Evolutionary conservation across 2,329 filamentous ascomycete species (phyloP).

Genomic region (Cercospora zeae-maydis): DNA sequence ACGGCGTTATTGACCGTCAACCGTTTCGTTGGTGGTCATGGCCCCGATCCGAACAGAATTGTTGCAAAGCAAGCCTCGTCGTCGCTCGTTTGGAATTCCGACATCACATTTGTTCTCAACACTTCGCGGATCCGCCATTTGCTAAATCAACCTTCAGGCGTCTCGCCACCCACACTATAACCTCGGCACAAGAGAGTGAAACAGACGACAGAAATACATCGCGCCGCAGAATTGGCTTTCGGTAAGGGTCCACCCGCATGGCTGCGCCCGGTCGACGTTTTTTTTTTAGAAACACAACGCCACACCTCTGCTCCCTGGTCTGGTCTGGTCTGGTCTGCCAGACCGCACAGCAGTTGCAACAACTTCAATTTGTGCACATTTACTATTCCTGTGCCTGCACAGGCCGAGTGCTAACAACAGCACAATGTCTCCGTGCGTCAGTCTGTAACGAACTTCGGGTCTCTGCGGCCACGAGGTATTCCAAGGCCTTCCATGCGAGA

Average conservation of each 20-base stretch:
- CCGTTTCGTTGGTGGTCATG: neutral
- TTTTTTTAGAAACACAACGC: conserved; percentile 10
- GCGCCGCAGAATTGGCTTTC: neutral
- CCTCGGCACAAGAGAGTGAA: neutral
- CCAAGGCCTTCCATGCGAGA: neutral
- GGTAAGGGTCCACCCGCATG: neutral
- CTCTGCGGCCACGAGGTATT: neutral
- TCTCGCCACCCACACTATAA: neutral
- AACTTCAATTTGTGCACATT: neutral
- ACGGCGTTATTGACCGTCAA: neutral
- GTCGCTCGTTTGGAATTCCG: neutral
- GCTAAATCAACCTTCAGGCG: neutral
- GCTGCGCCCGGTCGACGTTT: conserved; percentile 3
- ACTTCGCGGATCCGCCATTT: no score
- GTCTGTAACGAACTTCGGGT: neutral
- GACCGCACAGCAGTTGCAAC: neutral
- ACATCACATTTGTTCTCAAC: no score
- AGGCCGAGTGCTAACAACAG: neutral
- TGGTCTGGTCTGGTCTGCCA: neutral
- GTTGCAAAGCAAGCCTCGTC: neutral
- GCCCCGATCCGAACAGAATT: neutral
- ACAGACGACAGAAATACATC: neutral
- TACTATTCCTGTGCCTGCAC: neutral
- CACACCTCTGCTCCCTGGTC: conserved; percentile 4
- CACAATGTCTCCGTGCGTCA: neutral